A percentile compares a stretch with the other conserved stretches of the same genome.
Conservation (phyloP, 108 stramenopile species). For the Cyclotella baltica region DNA sequence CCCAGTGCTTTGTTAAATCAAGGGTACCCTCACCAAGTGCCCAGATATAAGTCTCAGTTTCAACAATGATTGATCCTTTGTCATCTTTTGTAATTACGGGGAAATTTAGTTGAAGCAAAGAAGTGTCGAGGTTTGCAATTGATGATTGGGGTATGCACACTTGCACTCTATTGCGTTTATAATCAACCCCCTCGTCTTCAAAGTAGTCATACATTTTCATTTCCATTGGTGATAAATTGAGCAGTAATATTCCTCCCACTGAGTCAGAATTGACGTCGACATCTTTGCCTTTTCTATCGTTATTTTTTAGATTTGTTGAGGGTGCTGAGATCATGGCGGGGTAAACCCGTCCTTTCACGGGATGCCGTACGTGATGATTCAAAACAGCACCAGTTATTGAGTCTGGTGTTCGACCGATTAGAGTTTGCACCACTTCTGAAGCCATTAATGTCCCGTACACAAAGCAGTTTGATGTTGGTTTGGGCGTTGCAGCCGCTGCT, state of each 20-base stretch:
- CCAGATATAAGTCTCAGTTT: slow-evolving; percentile 68
- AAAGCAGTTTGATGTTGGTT: slow-evolving; percentile 45
- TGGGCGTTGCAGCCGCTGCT: too few relatives aligned
- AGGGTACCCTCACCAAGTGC: slow-evolving; percentile 37
- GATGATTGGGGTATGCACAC: slow-evolving; percentile 28
- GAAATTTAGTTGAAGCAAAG: not conserved
- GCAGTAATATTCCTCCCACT: slow-evolving; percentile 55
- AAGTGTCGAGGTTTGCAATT: not conserved
- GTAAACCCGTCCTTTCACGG: slow-evolving; percentile 63
- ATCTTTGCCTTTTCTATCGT: not conserved
- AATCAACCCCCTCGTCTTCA: slow-evolving; percentile 68
- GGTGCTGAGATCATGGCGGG: slow-evolving; percentile 56
- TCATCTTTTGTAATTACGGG: not conserved
- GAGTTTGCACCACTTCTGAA: slow-evolving; percentile 57
- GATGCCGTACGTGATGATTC: slow-evolving; percentile 53
- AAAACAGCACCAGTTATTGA: slow-evolving; percentile 32
- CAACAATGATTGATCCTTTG: not conserved
- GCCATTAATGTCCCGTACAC: slow-evolving; percentile 80
- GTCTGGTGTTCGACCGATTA: slow-evolving; percentile 54
- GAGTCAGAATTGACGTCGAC: not conserved
- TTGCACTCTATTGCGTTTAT: slow-evolving; percentile 48
- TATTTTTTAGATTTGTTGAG: not conserved
- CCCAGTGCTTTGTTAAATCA: slow-evolving; percentile 56
- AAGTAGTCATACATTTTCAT: slow-evolving; percentile 69
- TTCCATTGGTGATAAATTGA: slow-evolving; percentile 51